Evolutionary conservation across 192 early-diverging fungal genomes (phyloP), one percentile per base, ranked within the genome.

Genomic region (Backusella tuberculispora): DNA sequence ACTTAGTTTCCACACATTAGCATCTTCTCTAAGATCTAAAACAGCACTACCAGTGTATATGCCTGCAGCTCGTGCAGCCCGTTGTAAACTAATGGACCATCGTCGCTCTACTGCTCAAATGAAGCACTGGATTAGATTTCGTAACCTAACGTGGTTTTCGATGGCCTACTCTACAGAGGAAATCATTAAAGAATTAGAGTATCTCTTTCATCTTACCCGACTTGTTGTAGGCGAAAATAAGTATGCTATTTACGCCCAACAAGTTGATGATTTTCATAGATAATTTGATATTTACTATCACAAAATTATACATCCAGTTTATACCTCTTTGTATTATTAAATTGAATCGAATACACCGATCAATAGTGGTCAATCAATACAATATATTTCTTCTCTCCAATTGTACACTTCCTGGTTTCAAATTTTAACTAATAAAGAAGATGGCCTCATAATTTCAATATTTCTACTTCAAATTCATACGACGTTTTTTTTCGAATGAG

Each of bases 1-100:
- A 0, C 84, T 95, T n/a, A 85, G 88, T 63, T 92, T 94, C 77
- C 90, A 91, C 69, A 89, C 92, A 42, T 67, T 95, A 73, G 86
- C 94, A 0, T 89, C 89, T 4, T 90, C 94, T 2, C 78, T 93
- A 13, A 85, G 88, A 0, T 88, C 92, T 53, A 93, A 93, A 70
- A 84, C 86, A 10, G 91, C 94, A 14, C 75, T 95, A 60, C 94
- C 94, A 0, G 85, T 90, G 0, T 89, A 87, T 50, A 83, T 94
- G 40, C 94, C 94, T 1, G 89, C 92, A 0, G 81, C 84, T 15
- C 73, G 84, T 29, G 66, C 78, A 63, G 82, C 84, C 0, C 76
- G 86, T 6, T 77, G 77, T 1, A 76, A 81, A 4, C 67, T 87
- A 4, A 83, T 85, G 13, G 66, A 69, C 8, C 69, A 74, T 6